Evolutionary conservation across 305 asterid genomes (phyloP).

Genomic region (Fraxinus floribunda): DNA sequence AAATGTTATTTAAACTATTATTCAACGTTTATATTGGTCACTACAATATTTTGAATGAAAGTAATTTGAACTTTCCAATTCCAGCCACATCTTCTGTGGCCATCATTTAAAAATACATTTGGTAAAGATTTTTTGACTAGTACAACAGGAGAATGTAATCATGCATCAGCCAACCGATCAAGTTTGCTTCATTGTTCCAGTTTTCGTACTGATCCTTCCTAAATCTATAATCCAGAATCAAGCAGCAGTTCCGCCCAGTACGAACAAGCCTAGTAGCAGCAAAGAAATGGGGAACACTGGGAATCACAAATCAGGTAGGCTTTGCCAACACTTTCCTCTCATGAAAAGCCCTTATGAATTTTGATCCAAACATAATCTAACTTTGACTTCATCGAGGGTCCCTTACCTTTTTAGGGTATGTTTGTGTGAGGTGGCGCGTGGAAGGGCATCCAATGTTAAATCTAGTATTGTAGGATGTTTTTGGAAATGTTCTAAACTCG

Average conservation of each 20-base stretch:
- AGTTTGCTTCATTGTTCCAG: not conserved
- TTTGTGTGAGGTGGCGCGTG: not conserved
- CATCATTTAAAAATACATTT: not conserved
- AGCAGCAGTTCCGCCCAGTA: constrained; percentile 33
- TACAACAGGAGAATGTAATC: not conserved
- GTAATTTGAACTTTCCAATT: not conserved
- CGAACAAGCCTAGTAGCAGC: constrained; percentile 41
- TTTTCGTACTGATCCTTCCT: not conserved
- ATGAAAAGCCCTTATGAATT: not conserved
- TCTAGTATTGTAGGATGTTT: not conserved
- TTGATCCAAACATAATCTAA: not conserved
- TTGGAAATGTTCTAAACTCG: not conserved
- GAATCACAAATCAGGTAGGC: constrained; percentile 52
- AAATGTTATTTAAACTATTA: not conserved
- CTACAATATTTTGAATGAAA: not conserved
- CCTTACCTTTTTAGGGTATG: not conserved
- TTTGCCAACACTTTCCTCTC: not conserved
- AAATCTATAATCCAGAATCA: constrained; percentile 51
- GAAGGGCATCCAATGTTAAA: not conserved
- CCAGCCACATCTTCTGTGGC: not conserved
- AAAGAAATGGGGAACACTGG: constrained; percentile 43
- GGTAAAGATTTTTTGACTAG: not conserved
- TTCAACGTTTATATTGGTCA: not conserved
- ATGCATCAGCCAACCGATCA: not conserved
- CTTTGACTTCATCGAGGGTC: not conserved